These are phyloP conservation scores for Zygnema cylindricum DNA, from an alignment of 139 green algal species.

Conservation along the genomic window DNA sequence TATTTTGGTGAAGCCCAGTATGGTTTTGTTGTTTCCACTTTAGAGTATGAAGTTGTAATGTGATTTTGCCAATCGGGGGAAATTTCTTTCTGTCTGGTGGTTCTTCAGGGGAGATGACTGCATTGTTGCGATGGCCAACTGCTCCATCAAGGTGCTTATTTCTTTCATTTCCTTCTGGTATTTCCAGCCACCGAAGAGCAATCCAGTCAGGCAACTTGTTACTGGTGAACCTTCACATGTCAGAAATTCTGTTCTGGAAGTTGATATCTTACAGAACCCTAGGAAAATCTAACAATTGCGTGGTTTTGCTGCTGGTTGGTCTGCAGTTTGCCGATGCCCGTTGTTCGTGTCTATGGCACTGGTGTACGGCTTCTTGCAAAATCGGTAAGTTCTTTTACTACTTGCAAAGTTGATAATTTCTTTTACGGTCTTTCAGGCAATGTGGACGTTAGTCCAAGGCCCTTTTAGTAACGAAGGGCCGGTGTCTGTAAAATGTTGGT, in stretches of 20 bases:
- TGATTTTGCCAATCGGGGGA: too few species aligned
- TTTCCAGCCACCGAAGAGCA: too few species aligned
- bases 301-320: not conserved
- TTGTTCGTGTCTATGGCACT: slow-evolving; percentile 19
- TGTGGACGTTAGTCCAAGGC: too few species aligned
- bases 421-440: too few species aligned
- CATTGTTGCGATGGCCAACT: slow-evolving; percentile 54
- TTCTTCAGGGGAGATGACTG: slow-evolving; percentile 39
- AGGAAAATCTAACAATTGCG: too few species aligned
- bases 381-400: slow-evolving; percentile 19
- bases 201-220: too few species aligned
- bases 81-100: not conserved
- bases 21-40: too few species aligned
- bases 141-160: slow-evolving; percentile 46
- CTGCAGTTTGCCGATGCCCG: slow-evolving; percentile 40
- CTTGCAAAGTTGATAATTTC: slow-evolving; percentile 4
- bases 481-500: too few species aligned
- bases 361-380: slow-evolving; percentile 32
- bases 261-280: not conserved
- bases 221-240: not conserved
- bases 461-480: too few species aligned
- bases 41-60: too few species aligned
- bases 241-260: not conserved
- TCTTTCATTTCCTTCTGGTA: not conserved
- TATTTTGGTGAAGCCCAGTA: too few species aligned